phyloP scores from a whole-genome alignment of 441 rosid genomes.

The Gossypium aridum region DNA sequence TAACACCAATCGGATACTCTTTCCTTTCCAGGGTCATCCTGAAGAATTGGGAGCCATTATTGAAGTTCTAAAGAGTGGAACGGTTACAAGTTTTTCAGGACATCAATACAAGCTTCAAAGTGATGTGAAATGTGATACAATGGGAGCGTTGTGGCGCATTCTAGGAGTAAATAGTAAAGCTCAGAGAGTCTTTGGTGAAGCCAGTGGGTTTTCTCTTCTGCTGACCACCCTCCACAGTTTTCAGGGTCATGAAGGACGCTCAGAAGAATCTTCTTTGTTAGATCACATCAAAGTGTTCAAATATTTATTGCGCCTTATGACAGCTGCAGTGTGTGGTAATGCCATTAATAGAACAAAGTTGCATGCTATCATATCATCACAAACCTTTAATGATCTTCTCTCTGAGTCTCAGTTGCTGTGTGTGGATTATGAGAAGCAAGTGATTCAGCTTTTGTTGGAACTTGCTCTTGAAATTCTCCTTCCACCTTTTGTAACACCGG shows the following conservation, averaged over 20 bases:
- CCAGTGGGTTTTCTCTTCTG: conserved; percentile 97
- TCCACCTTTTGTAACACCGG: conserved; percentile 80
- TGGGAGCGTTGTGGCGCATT: conserved; percentile 99
- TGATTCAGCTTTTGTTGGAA: conserved; percentile 84
- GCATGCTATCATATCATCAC: conserved; percentile 79
- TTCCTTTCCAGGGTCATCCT: conserved; percentile 61
- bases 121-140: conserved; percentile 96
- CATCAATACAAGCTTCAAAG: conserved; percentile 85
- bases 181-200: conserved; percentile 95
- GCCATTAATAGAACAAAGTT: conserved; percentile 83
- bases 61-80: conserved; percentile 97
- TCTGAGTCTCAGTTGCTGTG: conserved; percentile 90
- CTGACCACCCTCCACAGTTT: conserved; percentile 91
- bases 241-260: conserved; percentile 60
- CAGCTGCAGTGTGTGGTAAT: conserved; percentile 83
- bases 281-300: conserved; percentile 72
- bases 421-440: conserved; percentile 95
- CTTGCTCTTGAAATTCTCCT: conserved; percentile 93
- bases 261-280: conserved; percentile 50
- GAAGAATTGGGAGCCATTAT: conserved; percentile 91
- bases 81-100: conserved; percentile 87
- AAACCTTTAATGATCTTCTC: conserved; percentile 91
- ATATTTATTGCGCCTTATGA: conserved; percentile 83
- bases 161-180: conserved; percentile 80
- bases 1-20: not conserved